phyloP scores from a whole-genome alignment of 805 yeast species.

The Candida sithepensis region DNA sequence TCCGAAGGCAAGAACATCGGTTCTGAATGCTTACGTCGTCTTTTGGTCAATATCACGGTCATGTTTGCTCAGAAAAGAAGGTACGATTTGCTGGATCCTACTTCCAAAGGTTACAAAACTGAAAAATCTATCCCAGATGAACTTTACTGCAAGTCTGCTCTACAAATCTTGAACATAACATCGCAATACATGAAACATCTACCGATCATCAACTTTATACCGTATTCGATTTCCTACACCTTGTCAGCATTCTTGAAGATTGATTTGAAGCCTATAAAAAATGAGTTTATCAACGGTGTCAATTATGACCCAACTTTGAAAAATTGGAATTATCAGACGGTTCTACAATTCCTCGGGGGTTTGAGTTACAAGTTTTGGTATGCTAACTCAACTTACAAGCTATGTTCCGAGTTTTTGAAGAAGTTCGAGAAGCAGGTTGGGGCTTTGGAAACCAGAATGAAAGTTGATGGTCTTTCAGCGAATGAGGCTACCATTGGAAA shows the following conservation, averaged over 20 bases:
- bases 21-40: conserved; percentile 16
- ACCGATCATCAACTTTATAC: conserved; percentile 18
- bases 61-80: conserved; percentile 20
- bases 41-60: conserved; percentile 17
- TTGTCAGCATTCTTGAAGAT: conserved; percentile 16
- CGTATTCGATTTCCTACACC: conserved; percentile 17
- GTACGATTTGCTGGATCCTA: conserved; percentile 15
- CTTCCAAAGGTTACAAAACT: conserved; percentile 7
- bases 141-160: conserved; percentile 13
- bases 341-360: conserved; percentile 8
- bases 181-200: conserved; percentile 10
- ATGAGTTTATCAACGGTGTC: conserved; percentile 15
- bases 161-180: conserved; percentile 18
- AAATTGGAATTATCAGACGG: conserved; percentile 13
- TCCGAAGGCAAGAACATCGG: conserved; percentile 11
- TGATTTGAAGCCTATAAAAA: conserved; percentile 13
- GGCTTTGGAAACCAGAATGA: not conserved
- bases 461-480: not conserved
- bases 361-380: conserved; percentile 14
- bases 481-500: not conserved
- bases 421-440: conserved; percentile 3
- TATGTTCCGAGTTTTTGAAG: conserved; percentile 15
- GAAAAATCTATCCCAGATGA: conserved; percentile 18
- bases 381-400: conserved; percentile 15
- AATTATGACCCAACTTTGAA: conserved; percentile 6